Conservation (phyloP, 2,329 filamentous ascomycete species). For the Apiospora koreana region DNA sequence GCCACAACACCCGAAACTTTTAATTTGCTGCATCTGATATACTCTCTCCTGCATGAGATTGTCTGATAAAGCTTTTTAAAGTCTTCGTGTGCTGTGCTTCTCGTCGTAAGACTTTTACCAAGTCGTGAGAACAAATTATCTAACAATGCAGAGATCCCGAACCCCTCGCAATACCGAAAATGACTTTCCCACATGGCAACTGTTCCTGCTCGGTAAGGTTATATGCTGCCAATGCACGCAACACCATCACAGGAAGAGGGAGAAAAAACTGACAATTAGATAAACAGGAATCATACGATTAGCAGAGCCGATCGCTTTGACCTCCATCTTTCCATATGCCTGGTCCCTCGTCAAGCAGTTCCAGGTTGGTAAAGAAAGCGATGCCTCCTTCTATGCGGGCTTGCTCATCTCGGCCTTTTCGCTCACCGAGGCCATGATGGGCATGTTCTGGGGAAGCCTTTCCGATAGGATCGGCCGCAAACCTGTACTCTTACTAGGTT, state of each 20-base stretch:
- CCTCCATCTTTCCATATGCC: constrained; percentile 90
- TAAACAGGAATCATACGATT: constrained; percentile 81
- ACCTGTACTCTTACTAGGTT: constrained; percentile 80
- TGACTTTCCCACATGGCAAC: constrained; percentile 78
- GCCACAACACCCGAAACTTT: background rate
- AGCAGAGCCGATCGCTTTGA: constrained; percentile 89
- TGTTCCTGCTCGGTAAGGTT: constrained; percentile 78
- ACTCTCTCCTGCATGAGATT: background rate
- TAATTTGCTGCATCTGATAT: background rate
- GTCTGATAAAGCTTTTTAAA: background rate
- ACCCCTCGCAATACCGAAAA: constrained; percentile 54
- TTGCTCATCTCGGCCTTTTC: constrained; percentile 86
- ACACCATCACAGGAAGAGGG: background rate
- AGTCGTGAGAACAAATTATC: constrained; percentile 48
- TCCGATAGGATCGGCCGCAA: constrained; percentile 85
- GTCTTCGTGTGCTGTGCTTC: constrained; percentile 38
- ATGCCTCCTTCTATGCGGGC: constrained; percentile 87
- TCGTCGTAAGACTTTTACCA: constrained; percentile 46
- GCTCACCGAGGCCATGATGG: constrained; percentile 78
- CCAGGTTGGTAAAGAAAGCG: constrained; percentile 67
- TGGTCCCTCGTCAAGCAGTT: constrained; percentile 82
- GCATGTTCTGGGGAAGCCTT: constrained; percentile 84
- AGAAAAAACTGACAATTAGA: background rate
- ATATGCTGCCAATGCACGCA: background rate
- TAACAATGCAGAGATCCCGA: constrained; percentile 47